Evolutionary conservation across 129 eudicot species (phyloP).

Genomic region (Escallonia rubra): DNA sequence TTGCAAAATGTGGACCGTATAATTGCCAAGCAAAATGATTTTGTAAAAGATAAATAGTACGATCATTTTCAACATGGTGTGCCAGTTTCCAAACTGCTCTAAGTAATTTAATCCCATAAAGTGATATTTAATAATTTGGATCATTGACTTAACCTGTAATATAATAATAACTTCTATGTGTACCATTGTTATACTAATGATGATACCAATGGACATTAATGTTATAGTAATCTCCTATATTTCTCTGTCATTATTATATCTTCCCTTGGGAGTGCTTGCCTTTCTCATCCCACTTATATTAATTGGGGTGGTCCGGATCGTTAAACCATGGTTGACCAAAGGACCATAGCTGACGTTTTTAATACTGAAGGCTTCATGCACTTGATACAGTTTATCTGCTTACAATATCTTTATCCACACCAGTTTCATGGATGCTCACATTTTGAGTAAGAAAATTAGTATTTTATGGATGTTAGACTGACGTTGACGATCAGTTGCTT

Average conservation of each 20-base stretch:
- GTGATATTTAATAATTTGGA: constrained; percentile 25
- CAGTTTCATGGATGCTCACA: constrained; percentile 22
- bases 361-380: constrained; percentile 4
- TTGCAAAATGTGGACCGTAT: no score
- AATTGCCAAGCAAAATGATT: neutral
- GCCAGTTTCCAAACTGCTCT: constrained; percentile 17
- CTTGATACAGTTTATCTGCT: constrained; percentile 5
- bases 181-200: neutral
- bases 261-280: constrained; percentile 10
- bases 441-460: no score
- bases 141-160: constrained; percentile 25
- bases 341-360: constrained; percentile 9
- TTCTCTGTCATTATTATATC: constrained; percentile 9
- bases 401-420: constrained; percentile 12
- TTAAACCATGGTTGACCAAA: constrained; percentile 12
- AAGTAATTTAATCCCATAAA: constrained; percentile 10
- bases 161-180: neutral
- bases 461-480: no score
- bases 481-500: no score
- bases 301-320: constrained; percentile 7
- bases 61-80: constrained; percentile 5
- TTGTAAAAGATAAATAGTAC: constrained; percentile 2
- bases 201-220: neutral
- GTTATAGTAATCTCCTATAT: neutral
- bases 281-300: neutral